These are phyloP conservation scores for Cercospora sp. DNA, from an alignment of 2,329 filamentous ascomycete genomes.

Conservation along the genomic window DNA sequence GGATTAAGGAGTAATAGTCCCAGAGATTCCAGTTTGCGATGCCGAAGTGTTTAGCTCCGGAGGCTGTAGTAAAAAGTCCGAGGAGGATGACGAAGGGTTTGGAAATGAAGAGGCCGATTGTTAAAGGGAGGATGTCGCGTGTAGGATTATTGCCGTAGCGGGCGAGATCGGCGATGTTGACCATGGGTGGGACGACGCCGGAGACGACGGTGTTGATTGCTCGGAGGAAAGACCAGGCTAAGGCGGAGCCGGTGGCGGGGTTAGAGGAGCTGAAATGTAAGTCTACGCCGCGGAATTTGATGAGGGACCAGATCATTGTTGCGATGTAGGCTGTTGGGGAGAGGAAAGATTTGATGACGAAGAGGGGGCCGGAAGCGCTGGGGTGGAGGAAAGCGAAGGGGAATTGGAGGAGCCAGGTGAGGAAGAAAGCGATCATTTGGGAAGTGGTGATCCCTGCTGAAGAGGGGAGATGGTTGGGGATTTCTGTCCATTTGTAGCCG, in stretches of 20 bases:
- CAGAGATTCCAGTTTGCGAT: constrained; percentile 49
- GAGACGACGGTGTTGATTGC: constrained; percentile 46
- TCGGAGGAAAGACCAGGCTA: constrained; percentile 44
- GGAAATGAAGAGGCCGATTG: constrained; percentile 41
- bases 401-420: constrained; percentile 35
- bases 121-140: constrained; percentile 36
- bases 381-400: constrained; percentile 40
- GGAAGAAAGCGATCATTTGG: constrained; percentile 38
- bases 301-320: constrained; percentile 85
- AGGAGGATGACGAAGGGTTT: constrained; percentile 46
- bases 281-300: constrained; percentile 39
- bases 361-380: constrained; percentile 33
- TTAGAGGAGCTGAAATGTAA: constrained; percentile 12
- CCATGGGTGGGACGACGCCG: constrained; percentile 34
- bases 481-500: constrained; percentile 41
- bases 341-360: constrained; percentile 24
- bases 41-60: constrained; percentile 39
- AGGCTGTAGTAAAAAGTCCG: constrained; percentile 44
- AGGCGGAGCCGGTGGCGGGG: constrained; percentile 23
- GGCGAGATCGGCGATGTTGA: constrained; percentile 48
- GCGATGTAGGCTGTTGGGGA: constrained; percentile 64
- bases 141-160: constrained; percentile 41
- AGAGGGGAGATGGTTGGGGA: constrained; percentile 33
- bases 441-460: constrained; percentile 39
- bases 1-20: constrained; percentile 46